phyloP scores from a whole-genome alignment of 139 green algal species.

The Volvox reticuliferus region DNA sequence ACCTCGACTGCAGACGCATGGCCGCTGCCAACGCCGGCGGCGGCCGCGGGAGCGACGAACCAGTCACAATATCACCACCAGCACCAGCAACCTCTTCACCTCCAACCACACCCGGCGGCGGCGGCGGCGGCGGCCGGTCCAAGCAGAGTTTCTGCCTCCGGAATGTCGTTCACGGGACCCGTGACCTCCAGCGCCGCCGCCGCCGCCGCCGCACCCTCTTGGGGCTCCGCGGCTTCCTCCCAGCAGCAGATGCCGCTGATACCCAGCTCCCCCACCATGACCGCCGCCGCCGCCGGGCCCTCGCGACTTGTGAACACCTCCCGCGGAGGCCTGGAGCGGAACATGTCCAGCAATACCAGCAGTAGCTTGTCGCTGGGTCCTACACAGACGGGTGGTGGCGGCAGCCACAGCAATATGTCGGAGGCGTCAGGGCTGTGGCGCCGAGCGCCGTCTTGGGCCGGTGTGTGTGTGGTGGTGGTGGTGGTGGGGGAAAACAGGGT shows the following conservation, averaged over 20 bases:
- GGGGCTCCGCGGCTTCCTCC: not conserved
- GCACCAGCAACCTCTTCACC: not conserved
- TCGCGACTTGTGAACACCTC: not conserved
- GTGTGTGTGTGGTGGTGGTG: not conserved
- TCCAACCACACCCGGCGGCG: not conserved
- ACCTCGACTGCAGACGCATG: not conserved
- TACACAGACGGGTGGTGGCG: not conserved
- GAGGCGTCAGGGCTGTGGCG: slow-evolving; percentile 22
- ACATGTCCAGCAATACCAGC: slow-evolving; percentile 13
- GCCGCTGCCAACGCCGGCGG: not conserved
- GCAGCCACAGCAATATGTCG: slow-evolving; percentile 25
- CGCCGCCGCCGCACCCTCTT: not conserved
- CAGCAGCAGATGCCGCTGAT: not conserved
- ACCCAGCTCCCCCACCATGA: not conserved
- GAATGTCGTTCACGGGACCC: not conserved
- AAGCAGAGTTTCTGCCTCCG: not conserved
- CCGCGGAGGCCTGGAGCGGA: not conserved
- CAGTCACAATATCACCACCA: not conserved
- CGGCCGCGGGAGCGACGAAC: not conserved
- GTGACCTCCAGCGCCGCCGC: no score
- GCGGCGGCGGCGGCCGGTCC: not conserved
- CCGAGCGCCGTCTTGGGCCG: slow-evolving; percentile 30
- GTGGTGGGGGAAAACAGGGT: no score
- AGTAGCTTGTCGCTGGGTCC: slow-evolving; percentile 35
- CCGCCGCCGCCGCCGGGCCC: not conserved